phyloP scores from a whole-genome alignment of 768 basidiomycete genomes.

The Xanthoconium purpureum region DNA sequence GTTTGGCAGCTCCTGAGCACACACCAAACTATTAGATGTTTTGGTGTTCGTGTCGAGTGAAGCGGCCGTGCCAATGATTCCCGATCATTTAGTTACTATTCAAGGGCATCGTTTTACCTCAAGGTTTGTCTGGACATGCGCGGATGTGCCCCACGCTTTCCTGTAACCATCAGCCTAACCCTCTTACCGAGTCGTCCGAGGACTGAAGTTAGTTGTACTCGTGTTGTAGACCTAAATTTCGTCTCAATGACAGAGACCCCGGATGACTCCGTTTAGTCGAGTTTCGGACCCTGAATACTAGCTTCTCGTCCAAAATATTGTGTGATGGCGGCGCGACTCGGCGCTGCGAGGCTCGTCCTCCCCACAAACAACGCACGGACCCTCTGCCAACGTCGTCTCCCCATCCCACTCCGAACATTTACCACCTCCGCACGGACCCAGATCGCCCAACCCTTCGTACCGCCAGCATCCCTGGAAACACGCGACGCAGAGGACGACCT shows the following conservation, averaged over 20 bases:
- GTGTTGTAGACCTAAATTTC: no score
- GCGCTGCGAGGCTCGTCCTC: constrained; percentile 4
- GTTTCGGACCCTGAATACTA: constrained; percentile 19
- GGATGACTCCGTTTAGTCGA: neutral
- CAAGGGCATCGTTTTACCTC: no score
- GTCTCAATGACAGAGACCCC: constrained; percentile 10
- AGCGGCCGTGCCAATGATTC: no score
- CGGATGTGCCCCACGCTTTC: no score
- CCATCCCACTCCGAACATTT: constrained; percentile 8
- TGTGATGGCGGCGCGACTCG: constrained; percentile 12
- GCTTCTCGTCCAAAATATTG: constrained; percentile 2
- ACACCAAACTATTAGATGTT: no score
- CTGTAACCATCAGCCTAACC: no score
- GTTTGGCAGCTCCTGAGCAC: no score
- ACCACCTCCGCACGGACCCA: constrained; percentile 1
- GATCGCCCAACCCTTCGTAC: constrained; percentile 19
- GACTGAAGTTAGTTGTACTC: no score
- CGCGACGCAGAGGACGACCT: constrained; percentile 5
- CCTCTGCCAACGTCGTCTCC: neutral
- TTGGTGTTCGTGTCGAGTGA: no score
- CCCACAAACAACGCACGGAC: constrained; percentile 5
- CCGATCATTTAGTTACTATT: no score
- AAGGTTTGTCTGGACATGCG: no score
- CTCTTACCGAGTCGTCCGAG: no score
- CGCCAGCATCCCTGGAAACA: constrained; percentile 24